Percentiles rank a stretch among this genome's conserved stretches.
These are phyloP conservation scores for Falciphora oryzae DNA, from an alignment of 2,329 filamentous ascomycete species.

Conservation along the genomic window DNA sequence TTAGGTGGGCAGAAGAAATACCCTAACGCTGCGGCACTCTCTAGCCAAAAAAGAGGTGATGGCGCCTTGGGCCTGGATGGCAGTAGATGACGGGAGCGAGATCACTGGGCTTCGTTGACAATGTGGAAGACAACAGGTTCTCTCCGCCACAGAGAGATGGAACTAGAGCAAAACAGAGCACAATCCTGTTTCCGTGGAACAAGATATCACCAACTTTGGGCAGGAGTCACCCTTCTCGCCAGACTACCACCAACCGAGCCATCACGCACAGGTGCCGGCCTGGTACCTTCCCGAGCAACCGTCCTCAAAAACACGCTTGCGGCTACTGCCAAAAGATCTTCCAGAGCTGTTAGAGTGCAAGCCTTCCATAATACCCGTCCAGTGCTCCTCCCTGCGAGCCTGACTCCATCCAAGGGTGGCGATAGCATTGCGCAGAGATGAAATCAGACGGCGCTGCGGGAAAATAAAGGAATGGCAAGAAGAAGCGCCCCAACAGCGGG, in stretches of 20 bases:
- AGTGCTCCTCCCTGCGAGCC: too few species aligned
- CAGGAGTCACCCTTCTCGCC: background rate
- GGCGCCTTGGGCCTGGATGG: background rate
- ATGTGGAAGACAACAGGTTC: background rate
- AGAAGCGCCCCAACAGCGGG: too few species aligned
- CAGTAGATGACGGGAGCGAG: background rate
- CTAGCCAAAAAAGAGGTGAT: background rate
- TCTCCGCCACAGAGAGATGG: too few species aligned
- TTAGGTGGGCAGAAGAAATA: constrained; percentile 1
- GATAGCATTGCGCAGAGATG: too few species aligned
- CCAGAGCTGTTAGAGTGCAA: background rate
- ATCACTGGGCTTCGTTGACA: background rate
- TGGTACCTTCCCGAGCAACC: background rate
- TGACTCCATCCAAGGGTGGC: too few species aligned
- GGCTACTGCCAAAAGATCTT: background rate
- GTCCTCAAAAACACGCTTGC: background rate
- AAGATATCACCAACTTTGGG: background rate
- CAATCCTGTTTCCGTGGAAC: background rate
- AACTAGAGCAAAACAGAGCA: background rate
- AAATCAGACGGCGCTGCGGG: too few species aligned
- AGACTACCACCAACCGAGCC: background rate
- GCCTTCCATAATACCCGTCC: too few species aligned
- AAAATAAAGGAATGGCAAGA: too few species aligned
- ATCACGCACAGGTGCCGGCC: background rate
- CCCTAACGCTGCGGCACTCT: constrained; percentile 1